Percentiles rank a stretch among this genome's conserved stretches.
Conservation (phyloP, 257 asterid genomes). For the Cruciata laevipes region DNA sequence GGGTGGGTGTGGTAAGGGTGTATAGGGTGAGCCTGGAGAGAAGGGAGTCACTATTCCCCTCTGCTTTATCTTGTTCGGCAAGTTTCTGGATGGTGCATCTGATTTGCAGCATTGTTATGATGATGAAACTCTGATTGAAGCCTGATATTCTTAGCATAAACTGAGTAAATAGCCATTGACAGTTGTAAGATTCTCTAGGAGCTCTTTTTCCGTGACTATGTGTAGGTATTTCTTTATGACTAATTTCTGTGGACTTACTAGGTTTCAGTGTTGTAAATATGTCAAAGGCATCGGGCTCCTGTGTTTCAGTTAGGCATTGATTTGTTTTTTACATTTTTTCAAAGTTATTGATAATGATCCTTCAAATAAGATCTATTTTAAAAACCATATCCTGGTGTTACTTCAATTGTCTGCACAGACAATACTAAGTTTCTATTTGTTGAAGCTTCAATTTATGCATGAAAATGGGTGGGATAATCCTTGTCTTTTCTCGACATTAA, state of each 20-base stretch:
- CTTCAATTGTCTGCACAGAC: no score
- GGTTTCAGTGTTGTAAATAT: constrained; percentile 40
- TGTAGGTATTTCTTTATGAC: constrained; percentile 6
- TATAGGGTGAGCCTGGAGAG: constrained; percentile 9
- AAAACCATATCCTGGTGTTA: neutral
- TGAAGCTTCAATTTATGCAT: no score
- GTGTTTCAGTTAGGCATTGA: constrained; percentile 18
- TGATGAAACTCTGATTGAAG: constrained; percentile 31
- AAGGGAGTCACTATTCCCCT: constrained; percentile 16
- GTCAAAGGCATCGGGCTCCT: constrained; percentile 17
- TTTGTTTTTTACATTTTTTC: constrained; percentile 15
- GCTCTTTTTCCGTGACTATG: constrained; percentile 17
- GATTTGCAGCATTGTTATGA: constrained; percentile 24
- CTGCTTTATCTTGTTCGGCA: constrained; percentile 29
- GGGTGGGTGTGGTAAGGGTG: neutral
- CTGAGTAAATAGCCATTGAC: constrained; percentile 58
- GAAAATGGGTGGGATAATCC: no score
- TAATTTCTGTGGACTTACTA: constrained; percentile 27
- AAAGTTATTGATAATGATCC: neutral
- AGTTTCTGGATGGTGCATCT: constrained; percentile 9
- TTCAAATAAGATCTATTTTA: constrained; percentile 13
- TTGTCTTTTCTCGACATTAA: no score
- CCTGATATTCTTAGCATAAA: constrained; percentile 32
- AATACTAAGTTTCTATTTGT: no score
- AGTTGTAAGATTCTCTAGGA: constrained; percentile 46